These are phyloP conservation scores for Colletotrichum sp. DNA, from an alignment of 2,329 filamentous ascomycete genomes.

Conservation along the genomic window DNA sequence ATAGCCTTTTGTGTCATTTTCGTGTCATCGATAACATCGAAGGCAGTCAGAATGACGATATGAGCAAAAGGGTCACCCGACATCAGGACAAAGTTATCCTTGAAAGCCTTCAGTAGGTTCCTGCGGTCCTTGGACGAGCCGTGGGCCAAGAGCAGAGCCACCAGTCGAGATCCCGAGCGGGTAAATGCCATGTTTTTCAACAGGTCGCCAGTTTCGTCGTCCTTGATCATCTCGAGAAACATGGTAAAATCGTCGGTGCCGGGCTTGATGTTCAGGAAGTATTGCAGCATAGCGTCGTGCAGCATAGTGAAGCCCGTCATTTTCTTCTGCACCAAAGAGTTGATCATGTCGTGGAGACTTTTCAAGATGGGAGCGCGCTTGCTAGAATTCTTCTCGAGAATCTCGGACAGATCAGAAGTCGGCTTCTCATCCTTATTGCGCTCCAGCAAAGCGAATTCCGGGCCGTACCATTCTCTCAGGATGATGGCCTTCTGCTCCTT, in stretches of 20 bases:
- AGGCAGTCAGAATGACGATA: conserved; percentile 80
- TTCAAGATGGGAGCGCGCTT: conserved; percentile 89
- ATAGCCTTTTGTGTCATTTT: conserved; percentile 85
- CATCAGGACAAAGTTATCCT: conserved; percentile 86
- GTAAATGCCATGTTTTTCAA: conserved; percentile 97
- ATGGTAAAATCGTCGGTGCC: conserved; percentile 84
- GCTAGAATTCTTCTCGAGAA: conserved; percentile 78
- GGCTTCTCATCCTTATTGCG: conserved; percentile 54
- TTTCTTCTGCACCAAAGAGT: conserved; percentile 93
- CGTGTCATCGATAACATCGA: conserved; percentile 94
- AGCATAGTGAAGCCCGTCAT: conserved; percentile 97
- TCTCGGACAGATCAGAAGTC: conserved; percentile 72
- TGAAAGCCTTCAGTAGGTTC: conserved; percentile 84
- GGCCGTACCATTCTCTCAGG: conserved; percentile 93
- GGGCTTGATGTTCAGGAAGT: conserved; percentile 79
- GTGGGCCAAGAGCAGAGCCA: conserved; percentile 81
- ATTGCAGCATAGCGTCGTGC: conserved; percentile 98
- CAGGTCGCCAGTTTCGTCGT: conserved; percentile 87
- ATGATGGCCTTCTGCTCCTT: conserved; percentile 84
- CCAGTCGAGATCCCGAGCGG: conserved; percentile 80
- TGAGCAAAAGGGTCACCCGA: conserved; percentile 81
- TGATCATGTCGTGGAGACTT: conserved; percentile 84
- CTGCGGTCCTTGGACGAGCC: conserved; percentile 93
- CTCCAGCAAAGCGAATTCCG: conserved; percentile 86
- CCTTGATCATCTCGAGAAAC: conserved; percentile 89